Evolutionary conservation across 495 filamentous ascomycete genomes (phyloP).

Genomic region (Stereocaulon alpinum): DNA sequence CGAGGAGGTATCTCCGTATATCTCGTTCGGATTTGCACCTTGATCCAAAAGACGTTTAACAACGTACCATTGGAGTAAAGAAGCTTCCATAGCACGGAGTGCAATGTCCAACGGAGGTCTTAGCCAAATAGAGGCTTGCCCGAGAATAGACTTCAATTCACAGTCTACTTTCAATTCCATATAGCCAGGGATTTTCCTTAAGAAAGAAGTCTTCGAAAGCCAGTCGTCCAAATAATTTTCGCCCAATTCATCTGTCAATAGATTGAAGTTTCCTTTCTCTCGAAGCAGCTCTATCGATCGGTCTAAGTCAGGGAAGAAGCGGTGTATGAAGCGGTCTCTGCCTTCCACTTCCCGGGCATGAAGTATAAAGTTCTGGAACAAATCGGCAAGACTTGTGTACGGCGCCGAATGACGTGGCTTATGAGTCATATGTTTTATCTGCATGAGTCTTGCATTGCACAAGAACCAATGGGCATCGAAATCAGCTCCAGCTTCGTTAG

Average conservation of each 20-base stretch:
- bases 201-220: too few relatives aligned
- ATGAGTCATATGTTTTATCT: neutral
- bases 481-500: neutral
- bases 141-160: too few relatives aligned
- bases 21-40: neutral
- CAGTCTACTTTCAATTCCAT: too few relatives aligned
- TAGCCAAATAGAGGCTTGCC: too few relatives aligned
- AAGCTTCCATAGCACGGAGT: neutral
- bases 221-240: too few relatives aligned
- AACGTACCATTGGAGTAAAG: neutral
- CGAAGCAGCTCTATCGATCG: neutral
- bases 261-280: neutral
- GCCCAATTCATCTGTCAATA: neutral
- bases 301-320: neutral
- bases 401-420: neutral
- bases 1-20: neutral
- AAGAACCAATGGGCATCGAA: neutral
- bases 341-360: neutral
- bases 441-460: neutral
- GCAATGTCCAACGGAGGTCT: neutral
- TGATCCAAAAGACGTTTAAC: neutral
- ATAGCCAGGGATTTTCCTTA: too few relatives aligned
- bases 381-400: neutral
- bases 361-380: neutral
- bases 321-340: neutral